Evolutionary conservation across 2,329 filamentous ascomycete genomes (phyloP), one percentile per base, ranked within the genome.

Genomic region (Colletotrichum higginsianum): DNA sequence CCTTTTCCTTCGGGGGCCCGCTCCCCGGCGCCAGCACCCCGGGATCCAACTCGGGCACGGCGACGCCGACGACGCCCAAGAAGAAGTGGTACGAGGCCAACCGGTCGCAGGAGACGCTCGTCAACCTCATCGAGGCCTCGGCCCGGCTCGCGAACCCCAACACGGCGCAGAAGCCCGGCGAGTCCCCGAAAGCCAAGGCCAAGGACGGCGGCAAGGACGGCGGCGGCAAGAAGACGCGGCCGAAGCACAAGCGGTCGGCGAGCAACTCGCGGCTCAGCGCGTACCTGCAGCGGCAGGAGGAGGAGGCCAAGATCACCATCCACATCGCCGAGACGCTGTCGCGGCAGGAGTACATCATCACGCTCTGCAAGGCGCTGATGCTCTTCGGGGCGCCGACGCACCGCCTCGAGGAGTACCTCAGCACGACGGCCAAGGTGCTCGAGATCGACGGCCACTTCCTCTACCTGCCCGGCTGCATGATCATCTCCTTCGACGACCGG

Each of bases 391-490:
- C 95, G 0, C 95, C 95, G 0, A 97, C 94, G 0, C 95, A 98
- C 83, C 90, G 95, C 11, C 84, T 98, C 12, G 95, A 98, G 80
- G 93, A 97, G 78, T 97, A 97, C 78, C 91, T 98, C 86, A 91
- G 88, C 74, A 96, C 95, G 92, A 94, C 93, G 6, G 92, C 95
- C 5, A 88, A 93, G 23, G 93, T 95, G 4, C 87, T 98, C 46
- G 93, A 95, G 80, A 95, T 97, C 40, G 93, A 97, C 74, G 93
- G 93, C 9, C 94, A 97, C 76, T 98, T 96, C 76, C 84, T 98
- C 35, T 98, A 98, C 77, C 88, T 98, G 47, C 95, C 95, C 0
- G 94, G 94, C 6, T 96, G 93, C 77, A 98, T 98, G 95, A 92
- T 98, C 69, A 91, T 97, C 75, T 96, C 94, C 0, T 98, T 98